These are phyloP conservation scores for Phytophthora sojae DNA, from an alignment of 352 stramenopile species.

Conservation along the genomic window DNA sequence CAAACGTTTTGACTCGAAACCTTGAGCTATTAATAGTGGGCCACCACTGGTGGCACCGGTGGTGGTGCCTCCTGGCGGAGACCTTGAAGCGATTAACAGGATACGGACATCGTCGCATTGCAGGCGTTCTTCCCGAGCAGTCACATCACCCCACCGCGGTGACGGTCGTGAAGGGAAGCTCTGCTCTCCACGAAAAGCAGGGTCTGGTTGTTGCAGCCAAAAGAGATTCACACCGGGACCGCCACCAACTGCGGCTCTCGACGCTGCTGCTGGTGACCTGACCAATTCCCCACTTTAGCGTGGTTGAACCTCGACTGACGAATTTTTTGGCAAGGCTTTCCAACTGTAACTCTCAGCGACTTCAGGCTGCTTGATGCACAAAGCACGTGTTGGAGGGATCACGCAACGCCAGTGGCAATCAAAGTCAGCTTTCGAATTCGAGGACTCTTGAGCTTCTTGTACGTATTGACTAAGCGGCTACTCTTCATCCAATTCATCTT, in stretches of 20 bases:
- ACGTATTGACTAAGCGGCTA: not conserved
- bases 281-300: not conserved
- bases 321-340: not conserved
- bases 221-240: not conserved
- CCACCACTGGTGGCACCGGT: too few relatives aligned
- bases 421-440: not conserved
- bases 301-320: constrained; percentile 1
- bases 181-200: not conserved
- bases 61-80: too few relatives aligned
- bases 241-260: not conserved
- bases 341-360: not conserved
- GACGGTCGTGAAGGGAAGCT: not conserved
- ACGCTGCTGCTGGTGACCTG: not conserved
- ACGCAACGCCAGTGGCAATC: not conserved
- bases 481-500: too few relatives aligned
- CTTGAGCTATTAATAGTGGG: not conserved
- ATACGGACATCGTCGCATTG: constrained; percentile 13
- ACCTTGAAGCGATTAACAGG: constrained; percentile 9
- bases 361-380: not conserved
- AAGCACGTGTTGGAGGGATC: not conserved
- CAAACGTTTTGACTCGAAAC: not conserved
- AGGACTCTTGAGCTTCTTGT: not conserved
- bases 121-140: not conserved
- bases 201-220: not conserved
- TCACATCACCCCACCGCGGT: not conserved